Base-by-base conservation (phyloP, 2,329 filamentous ascomycete genomes). In the Rhynchosporium graminicola region DNA sequence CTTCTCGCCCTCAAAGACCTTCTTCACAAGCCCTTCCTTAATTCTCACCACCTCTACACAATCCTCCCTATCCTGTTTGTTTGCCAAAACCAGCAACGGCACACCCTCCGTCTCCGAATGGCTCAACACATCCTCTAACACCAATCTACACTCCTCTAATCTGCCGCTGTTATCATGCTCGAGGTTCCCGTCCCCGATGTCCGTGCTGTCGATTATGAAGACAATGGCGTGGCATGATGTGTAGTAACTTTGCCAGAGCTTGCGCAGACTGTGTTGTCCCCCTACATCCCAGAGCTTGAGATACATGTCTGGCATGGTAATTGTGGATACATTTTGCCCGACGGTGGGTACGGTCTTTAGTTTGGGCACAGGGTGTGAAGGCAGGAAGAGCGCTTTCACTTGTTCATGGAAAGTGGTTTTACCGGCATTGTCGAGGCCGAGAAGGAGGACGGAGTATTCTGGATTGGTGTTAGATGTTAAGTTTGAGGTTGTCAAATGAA, bases 231-330 rank as follows among this genome's bases (percentile, higher is more conserved):
- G 95, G 73, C 92, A 96, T 76, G 87, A 91, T 57, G 87, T 83
- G 80, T 97, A 99, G 80, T 99, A 99, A 76, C 88, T 92, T 76
- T 97, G 92, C 95, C 95, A 99, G 38, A 98, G 85, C 67, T 89
- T 89, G 65, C 95, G 88, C 74, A 99, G 84, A 33, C 86, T 89
- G 73, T 95, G 87, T 77, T 99, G 95, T 6, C 95, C 95, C 67
- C 95, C 95, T 0, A 99, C 92, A 75, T 99, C 95, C 95, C 95
- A 98, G 71, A 99, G 90, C 81, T 97, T 97, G 74, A 99, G 83
- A 80, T 98, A 97, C 86, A 97, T 94, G 76, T 97, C 92, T 15
- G 92, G 89, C 29, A 98, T 83, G 28, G 90, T 87, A 74, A 99
- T 91, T 52, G 93, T 95, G 66, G 91, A 90, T 67, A 98, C 93